Evolutionary conservation across 805 yeast genomes (phyloP), one percentile per base, ranked within the genome.

Genomic region (Saccharomycopsis fodiens): DNA sequence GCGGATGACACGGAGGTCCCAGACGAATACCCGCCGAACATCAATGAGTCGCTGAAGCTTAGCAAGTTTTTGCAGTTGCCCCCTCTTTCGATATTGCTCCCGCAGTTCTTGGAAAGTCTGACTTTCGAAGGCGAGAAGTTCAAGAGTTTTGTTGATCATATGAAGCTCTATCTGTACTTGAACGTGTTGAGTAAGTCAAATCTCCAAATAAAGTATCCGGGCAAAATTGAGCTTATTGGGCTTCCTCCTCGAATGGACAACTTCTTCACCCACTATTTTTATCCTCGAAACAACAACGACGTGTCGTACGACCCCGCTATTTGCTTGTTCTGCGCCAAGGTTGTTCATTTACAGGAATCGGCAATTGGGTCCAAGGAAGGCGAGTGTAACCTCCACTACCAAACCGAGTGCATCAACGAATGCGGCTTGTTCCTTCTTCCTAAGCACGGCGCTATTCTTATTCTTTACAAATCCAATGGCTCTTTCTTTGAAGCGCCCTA

Each of bases 401-500:
- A 68, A 42, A 69, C 73, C 59, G 81, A 79, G 49, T 84, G 94
- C 57, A 63, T 74, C n/a, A 67, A 73, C 31, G 76, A 74, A 42
- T 72, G 76, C 41, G 96, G 96, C 0, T 72, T 87, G 0, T 87
- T 79, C 54, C 63, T 87, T 39, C 57, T 85, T 1, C 91, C 94
- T 1, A 77, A 81, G 53, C 82, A 79, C 52, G 73, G 85, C 52
- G 66, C 81, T 10, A 57, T 85, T 21, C 63, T 87, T 42, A 58
- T 86, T 29, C 58, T 91, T 39, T 75, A 83, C 48, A 78, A 77
- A 42, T 82, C 81, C 5, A 81, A 83, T 31, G 98, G 98, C 0
- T 78, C 95, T 1, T 91, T 91, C 59, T 71, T 76, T 50, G 79
- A 78, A 29, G 82, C 94, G 2, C 97, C 97, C 0, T 91, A 80